Evolutionary conservation across 2,329 filamentous ascomycete genomes (phyloP).

Genomic region (Coniochaeta pulveracea): DNA sequence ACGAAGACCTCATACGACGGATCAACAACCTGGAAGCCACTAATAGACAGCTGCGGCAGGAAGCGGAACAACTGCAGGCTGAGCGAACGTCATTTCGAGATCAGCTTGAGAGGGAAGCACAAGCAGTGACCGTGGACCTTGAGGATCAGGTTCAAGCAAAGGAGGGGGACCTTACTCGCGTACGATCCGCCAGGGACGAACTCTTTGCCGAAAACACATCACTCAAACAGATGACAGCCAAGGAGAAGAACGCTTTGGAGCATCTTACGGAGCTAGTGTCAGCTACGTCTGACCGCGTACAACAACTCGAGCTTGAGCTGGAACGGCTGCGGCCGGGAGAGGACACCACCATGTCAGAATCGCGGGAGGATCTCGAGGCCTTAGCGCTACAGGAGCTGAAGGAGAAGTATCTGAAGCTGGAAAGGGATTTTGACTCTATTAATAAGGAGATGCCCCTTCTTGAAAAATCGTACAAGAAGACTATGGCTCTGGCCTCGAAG

Average conservation of each 20-base stretch:
- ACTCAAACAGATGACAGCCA: conserved; percentile 68
- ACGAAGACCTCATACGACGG: conserved; percentile 85
- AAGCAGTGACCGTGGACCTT: conserved; percentile 60
- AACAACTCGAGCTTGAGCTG: conserved; percentile 71
- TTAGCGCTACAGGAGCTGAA: conserved; percentile 62
- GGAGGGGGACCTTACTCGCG: conserved; percentile 76
- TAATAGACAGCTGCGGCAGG: conserved; percentile 74
- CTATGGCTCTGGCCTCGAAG: conserved; percentile 71
- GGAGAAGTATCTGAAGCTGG: conserved; percentile 60
- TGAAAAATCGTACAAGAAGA: conserved; percentile 83
- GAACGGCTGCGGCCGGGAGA: conserved; percentile 50
- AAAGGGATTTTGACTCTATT: conserved; percentile 72
- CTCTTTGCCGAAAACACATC: conserved; percentile 70
- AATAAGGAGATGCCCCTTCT: conserved; percentile 82
- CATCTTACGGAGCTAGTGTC: conserved; percentile 72
- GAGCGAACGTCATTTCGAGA: conserved; percentile 75
- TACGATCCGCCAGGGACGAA: conserved; percentile 77
- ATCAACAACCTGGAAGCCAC: conserved; percentile 86
- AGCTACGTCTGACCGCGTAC: conserved; percentile 71
- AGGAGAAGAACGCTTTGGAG: conserved; percentile 56
- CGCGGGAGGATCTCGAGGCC: conserved; percentile 39
- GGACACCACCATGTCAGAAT: conserved; percentile 32
- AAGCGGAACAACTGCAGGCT: conserved; percentile 72
- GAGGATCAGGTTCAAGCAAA: conserved; percentile 72
- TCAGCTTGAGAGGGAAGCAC: conserved; percentile 71